A percentile compares a stretch with the other conserved stretches of the same genome.
Evolutionary conservation across 1,284 basidiomycete genomes (phyloP).

Genomic region (Jaminaea rosea): DNA sequence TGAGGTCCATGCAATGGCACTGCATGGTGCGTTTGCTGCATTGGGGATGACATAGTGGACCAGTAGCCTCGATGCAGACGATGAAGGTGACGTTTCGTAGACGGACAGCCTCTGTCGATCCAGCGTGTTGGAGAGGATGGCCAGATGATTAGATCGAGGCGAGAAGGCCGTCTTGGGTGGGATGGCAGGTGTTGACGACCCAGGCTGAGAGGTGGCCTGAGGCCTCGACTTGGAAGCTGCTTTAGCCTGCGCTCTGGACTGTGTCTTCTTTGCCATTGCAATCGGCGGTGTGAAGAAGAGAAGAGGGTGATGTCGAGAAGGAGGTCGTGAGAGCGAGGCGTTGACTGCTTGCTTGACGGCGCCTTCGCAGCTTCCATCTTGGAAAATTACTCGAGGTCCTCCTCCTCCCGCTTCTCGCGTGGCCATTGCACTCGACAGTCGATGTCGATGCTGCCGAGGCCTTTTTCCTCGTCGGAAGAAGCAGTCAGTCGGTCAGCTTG

Average conservation of each 20-base stretch:
- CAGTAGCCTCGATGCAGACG: conserved; percentile 54
- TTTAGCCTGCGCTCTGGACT: not conserved
- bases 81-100: conserved; percentile 56
- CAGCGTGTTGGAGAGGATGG: conserved; percentile 60
- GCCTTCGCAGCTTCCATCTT: too few species aligned
- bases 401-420: too few species aligned
- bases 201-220: not conserved
- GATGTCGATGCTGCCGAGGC: too few species aligned
- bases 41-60: conserved; percentile 48
- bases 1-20: conserved; percentile 18
- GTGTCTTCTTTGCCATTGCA: conserved; percentile 1
- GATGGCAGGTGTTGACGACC: not conserved
- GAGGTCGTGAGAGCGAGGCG: too few species aligned
- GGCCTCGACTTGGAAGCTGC: not conserved
- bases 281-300: not conserved
- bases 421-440: too few species aligned
- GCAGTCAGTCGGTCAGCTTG: not conserved
- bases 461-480: too few species aligned
- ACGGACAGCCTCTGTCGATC: conserved; percentile 66
- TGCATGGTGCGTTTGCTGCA: conserved; percentile 11
- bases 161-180: conserved; percentile 54
- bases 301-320: too few species aligned
- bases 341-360: too few species aligned
- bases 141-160: conserved; percentile 56
- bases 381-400: too few species aligned